Conservation (phyloP, 2,329 filamentous ascomycete species). For the Botrytis fragariae region DNA sequence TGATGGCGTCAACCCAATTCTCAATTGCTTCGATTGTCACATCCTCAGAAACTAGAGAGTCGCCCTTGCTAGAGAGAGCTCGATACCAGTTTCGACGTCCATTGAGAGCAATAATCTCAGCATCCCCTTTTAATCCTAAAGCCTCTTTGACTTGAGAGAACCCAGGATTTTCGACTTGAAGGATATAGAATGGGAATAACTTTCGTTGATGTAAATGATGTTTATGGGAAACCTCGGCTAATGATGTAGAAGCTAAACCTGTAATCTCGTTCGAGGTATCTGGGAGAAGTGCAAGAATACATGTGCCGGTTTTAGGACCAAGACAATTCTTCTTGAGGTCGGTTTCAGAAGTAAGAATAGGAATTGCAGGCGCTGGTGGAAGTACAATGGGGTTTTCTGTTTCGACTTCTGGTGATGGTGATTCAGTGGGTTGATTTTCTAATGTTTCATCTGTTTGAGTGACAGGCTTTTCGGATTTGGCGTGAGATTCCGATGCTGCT, state of each 20-base stretch:
- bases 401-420: slow-evolving; percentile 41
- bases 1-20: slow-evolving; percentile 85
- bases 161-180: slow-evolving; percentile 62
- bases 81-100: slow-evolving; percentile 85
- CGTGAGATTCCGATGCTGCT: slow-evolving; percentile 50
- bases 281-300: slow-evolving; percentile 73
- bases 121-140: slow-evolving; percentile 59
- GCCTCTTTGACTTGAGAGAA: slow-evolving; percentile 54
- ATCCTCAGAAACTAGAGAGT: slow-evolving; percentile 40
- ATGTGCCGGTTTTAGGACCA: slow-evolving; percentile 72
- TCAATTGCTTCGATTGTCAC: slow-evolving; percentile 66
- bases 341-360: slow-evolving; percentile 60
- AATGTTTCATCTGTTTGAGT: slow-evolving; percentile 50
- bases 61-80: slow-evolving; percentile 49
- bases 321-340: slow-evolving; percentile 72
- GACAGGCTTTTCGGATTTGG: slow-evolving; percentile 47
- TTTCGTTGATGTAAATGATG: slow-evolving; percentile 63
- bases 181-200: slow-evolving; percentile 79
- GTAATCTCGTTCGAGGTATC: slow-evolving; percentile 40
- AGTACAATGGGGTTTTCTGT: slow-evolving; percentile 45
- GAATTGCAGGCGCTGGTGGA: slow-evolving; percentile 60
- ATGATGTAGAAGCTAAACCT: slow-evolving; percentile 56
- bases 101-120: slow-evolving; percentile 80
- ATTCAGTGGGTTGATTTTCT: slow-evolving; percentile 52
- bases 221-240: slow-evolving; percentile 75